These are phyloP conservation scores for Arabidopsis hybrid DNA, from an alignment of 441 rosid genomes.

Conservation along the genomic window DNA sequence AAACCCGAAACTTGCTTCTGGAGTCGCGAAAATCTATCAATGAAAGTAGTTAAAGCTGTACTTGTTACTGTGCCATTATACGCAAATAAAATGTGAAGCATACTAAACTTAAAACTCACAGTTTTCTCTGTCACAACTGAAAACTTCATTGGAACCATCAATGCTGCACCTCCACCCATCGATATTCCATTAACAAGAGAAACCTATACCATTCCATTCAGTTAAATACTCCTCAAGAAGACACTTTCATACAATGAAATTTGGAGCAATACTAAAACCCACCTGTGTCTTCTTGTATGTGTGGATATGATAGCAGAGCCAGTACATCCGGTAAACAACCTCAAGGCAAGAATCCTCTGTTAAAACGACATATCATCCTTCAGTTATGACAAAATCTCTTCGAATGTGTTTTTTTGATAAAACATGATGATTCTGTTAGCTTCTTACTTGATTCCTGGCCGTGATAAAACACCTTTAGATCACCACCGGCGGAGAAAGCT, in stretches of 20 bases:
- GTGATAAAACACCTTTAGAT: constrained; percentile 83
- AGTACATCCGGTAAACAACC: constrained; percentile 92
- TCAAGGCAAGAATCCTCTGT: constrained; percentile 92
- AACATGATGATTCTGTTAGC: constrained; percentile 8
- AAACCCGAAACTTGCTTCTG: constrained; percentile 93
- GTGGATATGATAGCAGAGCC: constrained; percentile 94
- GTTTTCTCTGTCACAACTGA: constrained; percentile 93
- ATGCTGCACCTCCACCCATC: constrained; percentile 96
- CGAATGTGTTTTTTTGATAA: neutral
- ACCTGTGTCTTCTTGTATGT: constrained; percentile 87
- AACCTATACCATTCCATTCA: constrained; percentile 52
- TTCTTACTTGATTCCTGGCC: constrained; percentile 75
- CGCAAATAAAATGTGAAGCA: neutral
- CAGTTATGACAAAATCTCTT: neutral
- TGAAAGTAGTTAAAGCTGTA: constrained; percentile 3
- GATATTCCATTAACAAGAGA: constrained; percentile 85
- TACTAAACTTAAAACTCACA: constrained; percentile 51
- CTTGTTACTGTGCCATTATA: constrained; percentile 13
- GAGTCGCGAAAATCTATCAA: constrained; percentile 83
- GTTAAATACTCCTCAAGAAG: constrained; percentile 11
- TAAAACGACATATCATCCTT: constrained; percentile 20
- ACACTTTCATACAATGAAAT: constrained; percentile 5
- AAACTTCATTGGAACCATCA: constrained; percentile 95
- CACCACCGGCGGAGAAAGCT: constrained; percentile 97
- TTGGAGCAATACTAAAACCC: neutral